Percentiles rank a stretch among this genome's conserved stretches.
These are phyloP conservation scores for Earliella scabrosa DNA, from an alignment of 1,284 basidiomycete species.

Conservation along the genomic window DNA sequence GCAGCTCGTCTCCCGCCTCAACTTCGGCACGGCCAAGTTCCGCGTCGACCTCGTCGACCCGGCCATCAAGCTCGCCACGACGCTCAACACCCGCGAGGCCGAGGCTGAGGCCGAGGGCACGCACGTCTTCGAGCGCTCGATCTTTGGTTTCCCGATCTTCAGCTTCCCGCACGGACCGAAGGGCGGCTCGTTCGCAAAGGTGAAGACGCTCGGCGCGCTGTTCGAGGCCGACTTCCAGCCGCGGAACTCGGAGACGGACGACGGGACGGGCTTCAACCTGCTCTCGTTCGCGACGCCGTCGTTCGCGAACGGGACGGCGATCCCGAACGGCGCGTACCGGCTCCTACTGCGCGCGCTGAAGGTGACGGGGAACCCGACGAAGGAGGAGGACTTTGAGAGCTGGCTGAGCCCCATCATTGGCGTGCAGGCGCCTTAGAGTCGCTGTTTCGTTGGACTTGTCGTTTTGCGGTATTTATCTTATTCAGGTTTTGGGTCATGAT, in stretches of 20 bases:
- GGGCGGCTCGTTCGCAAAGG: constrained; percentile 35
- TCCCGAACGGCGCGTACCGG: constrained; percentile 65
- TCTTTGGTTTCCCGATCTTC: constrained; percentile 31
- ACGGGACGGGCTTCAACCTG: constrained; percentile 44
- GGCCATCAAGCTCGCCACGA: constrained; percentile 31
- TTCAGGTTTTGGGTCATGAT: background rate
- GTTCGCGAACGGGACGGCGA: constrained; percentile 61
- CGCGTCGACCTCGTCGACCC: constrained; percentile 48
- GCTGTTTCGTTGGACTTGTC: background rate
- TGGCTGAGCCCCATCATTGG: constrained; percentile 49
- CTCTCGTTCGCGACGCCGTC: constrained; percentile 41
- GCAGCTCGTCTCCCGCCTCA: constrained; percentile 47
- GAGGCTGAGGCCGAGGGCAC: constrained; percentile 1
- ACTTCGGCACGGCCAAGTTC: constrained; percentile 58
- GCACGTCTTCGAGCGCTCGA: constrained; percentile 16
- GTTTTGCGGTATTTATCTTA: background rate
- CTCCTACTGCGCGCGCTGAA: constrained; percentile 62
- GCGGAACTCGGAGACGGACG: constrained; percentile 42
- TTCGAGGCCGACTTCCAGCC: constrained; percentile 40
- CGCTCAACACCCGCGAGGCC: constrained; percentile 33
- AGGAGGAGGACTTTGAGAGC: constrained; percentile 62
- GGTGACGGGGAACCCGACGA: constrained; percentile 57
- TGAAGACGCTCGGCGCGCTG: constrained; percentile 46
- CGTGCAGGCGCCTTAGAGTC: constrained; percentile 22
- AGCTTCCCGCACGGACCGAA: constrained; percentile 26